Conservation (phyloP, 805 yeast species). For the Kazachstania kunashirensis region DNA sequence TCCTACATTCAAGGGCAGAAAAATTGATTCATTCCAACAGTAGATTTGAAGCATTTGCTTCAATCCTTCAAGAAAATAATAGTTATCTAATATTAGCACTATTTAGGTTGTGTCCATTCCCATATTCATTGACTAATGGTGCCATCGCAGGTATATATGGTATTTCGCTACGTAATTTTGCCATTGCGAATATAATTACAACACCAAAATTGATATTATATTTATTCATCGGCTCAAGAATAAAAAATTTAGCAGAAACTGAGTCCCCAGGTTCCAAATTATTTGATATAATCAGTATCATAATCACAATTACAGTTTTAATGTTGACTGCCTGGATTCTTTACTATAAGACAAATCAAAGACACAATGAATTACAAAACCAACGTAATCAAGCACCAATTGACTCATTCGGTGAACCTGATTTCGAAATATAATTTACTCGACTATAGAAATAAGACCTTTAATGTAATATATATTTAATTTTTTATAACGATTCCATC, state of each 20-base stretch:
- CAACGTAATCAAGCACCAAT: slow-evolving; percentile 3
- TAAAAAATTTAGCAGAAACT: slow-evolving; percentile 58
- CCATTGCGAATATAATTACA: slow-evolving; percentile 61
- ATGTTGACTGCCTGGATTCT: slow-evolving; percentile 55
- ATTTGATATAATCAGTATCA: slow-evolving; percentile 54
- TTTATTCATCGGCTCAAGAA: slow-evolving; percentile 65
- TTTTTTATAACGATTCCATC: too few species aligned
- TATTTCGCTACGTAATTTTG: slow-evolving; percentile 49
- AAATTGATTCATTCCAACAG: slow-evolving; percentile 51
- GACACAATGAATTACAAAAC: slow-evolving; percentile 27
- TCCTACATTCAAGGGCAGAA: slow-evolving; percentile 49
- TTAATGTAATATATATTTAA: too few species aligned
- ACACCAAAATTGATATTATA: slow-evolving; percentile 77
- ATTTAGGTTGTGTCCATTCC: slow-evolving; percentile 81
- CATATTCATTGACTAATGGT: slow-evolving; percentile 86
- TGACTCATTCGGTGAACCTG: slow-evolving; percentile 4
- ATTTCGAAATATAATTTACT: slow-evolving; percentile 10
- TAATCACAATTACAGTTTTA: slow-evolving; percentile 47
- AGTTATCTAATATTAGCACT: slow-evolving; percentile 58
- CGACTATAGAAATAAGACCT: too few species aligned
- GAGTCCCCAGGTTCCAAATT: slow-evolving; percentile 42
- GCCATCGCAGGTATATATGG: slow-evolving; percentile 85
- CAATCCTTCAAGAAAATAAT: slow-evolving; percentile 62
- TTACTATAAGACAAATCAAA: slow-evolving; percentile 42
- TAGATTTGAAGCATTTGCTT: slow-evolving; percentile 63